A percentile compares a stretch with the other conserved stretches of the same genome.
phyloP scores from a whole-genome alignment of 495 filamentous ascomycete genomes.

The Penicillium simplicissimum region DNA sequence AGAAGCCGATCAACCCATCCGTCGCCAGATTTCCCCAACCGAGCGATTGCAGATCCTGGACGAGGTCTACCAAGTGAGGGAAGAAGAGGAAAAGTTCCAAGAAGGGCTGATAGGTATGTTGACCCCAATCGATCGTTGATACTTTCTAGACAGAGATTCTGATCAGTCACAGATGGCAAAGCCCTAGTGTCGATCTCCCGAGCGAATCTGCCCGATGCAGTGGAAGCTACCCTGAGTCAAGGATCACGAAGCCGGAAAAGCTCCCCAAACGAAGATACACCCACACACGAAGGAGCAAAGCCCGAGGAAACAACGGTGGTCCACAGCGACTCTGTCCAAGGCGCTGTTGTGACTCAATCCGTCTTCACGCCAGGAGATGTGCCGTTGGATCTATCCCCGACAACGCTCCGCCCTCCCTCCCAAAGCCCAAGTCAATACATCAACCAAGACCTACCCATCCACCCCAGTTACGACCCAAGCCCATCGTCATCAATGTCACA shows the following conservation, averaged over 20 bases:
- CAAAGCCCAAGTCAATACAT: constrained; percentile 14
- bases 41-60: constrained; percentile 51
- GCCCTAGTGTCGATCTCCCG: constrained; percentile 33
- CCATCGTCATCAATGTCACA: constrained; percentile 9
- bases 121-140: not conserved
- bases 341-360: constrained; percentile 4
- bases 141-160: not conserved
- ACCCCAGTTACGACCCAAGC: constrained; percentile 4
- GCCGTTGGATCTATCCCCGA: constrained; percentile 5
- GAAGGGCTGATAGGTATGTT: constrained; percentile 57
- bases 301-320: constrained; percentile 9
- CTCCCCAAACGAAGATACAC: constrained; percentile 9
- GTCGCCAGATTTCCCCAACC: constrained; percentile 40
- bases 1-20: constrained; percentile 45
- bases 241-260: constrained; percentile 14
- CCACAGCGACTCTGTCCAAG: constrained; percentile 1
- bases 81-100: constrained; percentile 59
- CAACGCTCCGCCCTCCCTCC: constrained; percentile 4
- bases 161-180: constrained; percentile 21
- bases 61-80: constrained; percentile 66
- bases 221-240: constrained; percentile 17
- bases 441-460: constrained; percentile 16
- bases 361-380: constrained; percentile 1
- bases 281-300: constrained; percentile 4
- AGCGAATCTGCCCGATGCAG: constrained; percentile 35